Base-by-base conservation (phyloP, 805 yeast genomes). In the Metschnikowia lachancei region DNA sequence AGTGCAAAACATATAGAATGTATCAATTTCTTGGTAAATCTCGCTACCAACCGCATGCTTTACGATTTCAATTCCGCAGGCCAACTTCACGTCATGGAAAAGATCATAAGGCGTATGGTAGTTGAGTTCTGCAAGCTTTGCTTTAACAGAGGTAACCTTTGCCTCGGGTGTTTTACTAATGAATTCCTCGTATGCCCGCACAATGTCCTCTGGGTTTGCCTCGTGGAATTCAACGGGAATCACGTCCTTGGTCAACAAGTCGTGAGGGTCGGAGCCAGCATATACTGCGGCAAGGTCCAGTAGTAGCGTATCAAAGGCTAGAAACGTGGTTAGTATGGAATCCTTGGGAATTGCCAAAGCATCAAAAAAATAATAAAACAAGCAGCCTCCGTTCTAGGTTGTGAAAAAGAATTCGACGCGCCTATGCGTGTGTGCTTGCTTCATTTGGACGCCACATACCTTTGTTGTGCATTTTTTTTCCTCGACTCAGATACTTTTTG, bases 31-130 rank as follows among this genome's bases (percentile, higher is more conserved):
- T 14, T 65, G 63, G 53, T 86, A 85, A 3, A 63, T 61, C 4
- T 64, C 57, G 1, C 78, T 61, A 1, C 85, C 85, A 16, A 78
- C 68, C 18, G 74, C 72, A 46, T 74, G 67, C 33, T 72, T 66
- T 36, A 72, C 66, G 20, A 85, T 70, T 30, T 70, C 63, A n/a
- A 72, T 57, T 11, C 78, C 72, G 31, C 82, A 67, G 0, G 82
- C 78, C 14, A 83, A 64, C 49, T 76, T 82, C 37, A 87, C 59
- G 61, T 87, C 95, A 57, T 86, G 92, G 56, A 72, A 85, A 11
- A 86, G 57, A 36, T 68, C 67, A 56, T 83, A 85, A 6, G 84
- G 69, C 0, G 76, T 36, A 9, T 60, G 58, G 57, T 84, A 84
- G 14, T 64, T 58, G 1, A 60, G 58, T 1, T 61, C 52, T 1